Evolutionary conservation across 1,284 basidiomycete genomes (phyloP).

Genomic region (Ceratorhiza oryzae-sativae): DNA sequence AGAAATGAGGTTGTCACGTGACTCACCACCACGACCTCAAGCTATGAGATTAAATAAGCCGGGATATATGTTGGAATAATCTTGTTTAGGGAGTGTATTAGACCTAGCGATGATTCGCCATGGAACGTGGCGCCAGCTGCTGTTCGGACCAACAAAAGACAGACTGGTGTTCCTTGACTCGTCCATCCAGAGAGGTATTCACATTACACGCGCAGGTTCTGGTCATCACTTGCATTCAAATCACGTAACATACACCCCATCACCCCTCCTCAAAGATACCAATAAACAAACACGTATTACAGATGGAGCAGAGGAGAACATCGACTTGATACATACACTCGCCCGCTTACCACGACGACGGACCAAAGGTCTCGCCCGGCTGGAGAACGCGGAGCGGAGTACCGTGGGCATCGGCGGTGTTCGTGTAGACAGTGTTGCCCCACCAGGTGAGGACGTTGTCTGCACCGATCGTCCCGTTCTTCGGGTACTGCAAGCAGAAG

Average conservation of each 20-base stretch:
- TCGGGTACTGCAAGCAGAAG: constrained; percentile 68
- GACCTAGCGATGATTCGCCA: too few species aligned
- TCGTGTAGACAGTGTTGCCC: constrained; percentile 59
- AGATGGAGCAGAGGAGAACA: not conserved
- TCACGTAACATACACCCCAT: constrained; percentile 2
- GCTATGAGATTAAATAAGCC: too few species aligned
- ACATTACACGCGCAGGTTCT: not conserved
- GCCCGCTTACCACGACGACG: constrained; percentile 27
- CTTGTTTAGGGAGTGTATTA: too few species aligned
- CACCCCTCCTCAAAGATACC: not conserved
- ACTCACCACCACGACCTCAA: too few species aligned
- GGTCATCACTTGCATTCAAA: constrained; percentile 9
- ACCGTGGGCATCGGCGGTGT: constrained; percentile 54
- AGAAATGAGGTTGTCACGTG: too few species aligned
- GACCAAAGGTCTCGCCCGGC: constrained; percentile 54
- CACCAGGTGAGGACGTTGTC: constrained; percentile 59
- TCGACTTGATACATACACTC: not conserved
- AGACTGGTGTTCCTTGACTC: too few species aligned
- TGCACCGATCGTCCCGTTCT: constrained; percentile 58
- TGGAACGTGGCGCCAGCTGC: too few species aligned
- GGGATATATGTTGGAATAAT: too few species aligned
- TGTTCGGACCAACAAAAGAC: too few species aligned
- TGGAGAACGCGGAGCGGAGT: constrained; percentile 53
- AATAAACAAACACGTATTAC: not conserved
- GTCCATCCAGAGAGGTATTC: too few species aligned